These are phyloP conservation scores for Zarea fungicola DNA, from an alignment of 2,329 filamentous ascomycete genomes.

Conservation along the genomic window DNA sequence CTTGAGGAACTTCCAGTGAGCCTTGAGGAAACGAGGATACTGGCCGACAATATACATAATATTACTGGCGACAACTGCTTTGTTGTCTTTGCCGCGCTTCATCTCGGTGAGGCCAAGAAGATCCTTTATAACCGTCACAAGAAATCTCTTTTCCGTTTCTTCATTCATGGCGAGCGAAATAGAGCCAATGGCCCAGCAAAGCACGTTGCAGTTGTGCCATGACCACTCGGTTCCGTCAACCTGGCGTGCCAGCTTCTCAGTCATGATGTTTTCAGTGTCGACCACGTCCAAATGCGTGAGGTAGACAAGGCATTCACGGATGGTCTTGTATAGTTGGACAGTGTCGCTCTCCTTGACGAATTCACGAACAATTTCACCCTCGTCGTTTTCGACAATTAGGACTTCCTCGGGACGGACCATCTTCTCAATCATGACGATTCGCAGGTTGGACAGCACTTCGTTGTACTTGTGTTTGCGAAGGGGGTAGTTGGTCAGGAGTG, in stretches of 20 bases:
- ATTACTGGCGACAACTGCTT: constrained; percentile 96
- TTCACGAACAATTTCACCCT: constrained; percentile 96
- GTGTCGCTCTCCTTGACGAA: constrained; percentile 99
- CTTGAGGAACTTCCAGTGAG: constrained; percentile 99
- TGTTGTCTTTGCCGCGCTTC: constrained; percentile 99
- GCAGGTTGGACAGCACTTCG: constrained; percentile 87
- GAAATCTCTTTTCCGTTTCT: constrained; percentile 96
- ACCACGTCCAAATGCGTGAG: constrained; percentile 95
- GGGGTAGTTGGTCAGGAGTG: constrained; percentile 80
- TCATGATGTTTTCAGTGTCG: constrained; percentile 98
- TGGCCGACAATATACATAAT: constrained; percentile 99
- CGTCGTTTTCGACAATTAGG: constrained; percentile 97
- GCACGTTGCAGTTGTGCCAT: constrained; percentile 98
- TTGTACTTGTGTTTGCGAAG: constrained; percentile 97
- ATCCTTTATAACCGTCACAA: constrained; percentile 98
- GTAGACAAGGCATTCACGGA: constrained; percentile 93
- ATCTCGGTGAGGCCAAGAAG: constrained; percentile 94
- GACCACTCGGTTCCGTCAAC: constrained; percentile 97
- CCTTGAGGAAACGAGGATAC: constrained; percentile 96
- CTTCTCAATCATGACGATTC: constrained; percentile 99
- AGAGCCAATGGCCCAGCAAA: constrained; percentile 98
- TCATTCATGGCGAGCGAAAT: constrained; percentile 99
- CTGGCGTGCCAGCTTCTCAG: constrained; percentile 91
- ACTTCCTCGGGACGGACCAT: constrained; percentile 99
- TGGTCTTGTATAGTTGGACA: constrained; percentile 98